phyloP scores from a whole-genome alignment of 148 eudicot species.

The Rhododendron simsii region DNA sequence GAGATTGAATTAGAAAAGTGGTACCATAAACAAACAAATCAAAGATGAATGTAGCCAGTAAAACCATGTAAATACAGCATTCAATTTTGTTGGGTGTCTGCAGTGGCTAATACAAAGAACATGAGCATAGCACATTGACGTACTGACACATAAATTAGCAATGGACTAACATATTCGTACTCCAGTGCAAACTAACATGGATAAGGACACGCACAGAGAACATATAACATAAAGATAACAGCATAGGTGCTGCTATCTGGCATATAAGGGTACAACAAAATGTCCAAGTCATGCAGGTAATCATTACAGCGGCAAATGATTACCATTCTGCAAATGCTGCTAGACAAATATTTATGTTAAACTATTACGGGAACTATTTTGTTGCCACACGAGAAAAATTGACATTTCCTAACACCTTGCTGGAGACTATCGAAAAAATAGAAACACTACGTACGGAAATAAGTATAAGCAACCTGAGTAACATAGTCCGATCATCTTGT shows the following conservation, averaged over 20 bases:
- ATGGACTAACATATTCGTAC: background rate
- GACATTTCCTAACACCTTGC: background rate
- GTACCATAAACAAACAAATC: background rate
- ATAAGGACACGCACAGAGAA: background rate
- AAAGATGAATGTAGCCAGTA: background rate
- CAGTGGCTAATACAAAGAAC: background rate
- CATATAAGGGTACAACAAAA: background rate
- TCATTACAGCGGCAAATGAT: background rate
- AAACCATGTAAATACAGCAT: background rate
- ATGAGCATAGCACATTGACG: background rate
- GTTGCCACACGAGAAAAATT: background rate
- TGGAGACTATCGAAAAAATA: background rate
- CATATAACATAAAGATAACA: background rate
- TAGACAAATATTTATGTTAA: background rate
- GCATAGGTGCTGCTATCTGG: background rate
- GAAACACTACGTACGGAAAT: background rate
- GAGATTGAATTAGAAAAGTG: constrained; percentile 9
- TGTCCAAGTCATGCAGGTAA: background rate
- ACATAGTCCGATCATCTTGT: background rate
- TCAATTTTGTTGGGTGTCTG: background rate
- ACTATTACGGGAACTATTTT: background rate
- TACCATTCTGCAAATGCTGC: background rate
- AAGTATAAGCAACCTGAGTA: background rate
- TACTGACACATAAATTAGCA: background rate
- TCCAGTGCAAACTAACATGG: background rate